These are phyloP conservation scores for Suillus decipiens DNA, from an alignment of 768 basidiomycete genomes.

Conservation along the genomic window DNA sequence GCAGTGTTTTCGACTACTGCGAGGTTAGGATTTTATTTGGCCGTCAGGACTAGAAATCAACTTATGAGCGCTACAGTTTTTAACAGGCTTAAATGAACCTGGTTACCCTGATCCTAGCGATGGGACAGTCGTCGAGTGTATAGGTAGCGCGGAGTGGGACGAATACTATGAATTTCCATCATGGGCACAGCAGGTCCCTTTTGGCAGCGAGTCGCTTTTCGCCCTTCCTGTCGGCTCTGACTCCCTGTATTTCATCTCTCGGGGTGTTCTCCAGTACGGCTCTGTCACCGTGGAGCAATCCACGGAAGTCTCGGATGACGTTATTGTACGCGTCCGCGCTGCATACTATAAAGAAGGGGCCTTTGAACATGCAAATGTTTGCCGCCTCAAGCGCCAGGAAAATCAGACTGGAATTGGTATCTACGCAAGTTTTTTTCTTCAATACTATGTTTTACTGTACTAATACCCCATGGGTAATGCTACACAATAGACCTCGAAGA, in stretches of 20 bases:
- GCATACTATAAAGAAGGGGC: conserved; percentile 26
- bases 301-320: conserved; percentile 6
- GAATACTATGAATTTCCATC: conserved; percentile 11
- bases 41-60: neutral
- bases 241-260: conserved; percentile 35
- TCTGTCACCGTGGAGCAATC: conserved; percentile 22
- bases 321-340: conserved; percentile 32
- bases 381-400: conserved; percentile 28
- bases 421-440: conserved; percentile 31
- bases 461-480: neutral
- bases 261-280: conserved; percentile 31
- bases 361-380: conserved; percentile 33
- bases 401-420: conserved; percentile 38
- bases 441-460: neutral
- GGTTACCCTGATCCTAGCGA: conserved; percentile 16
- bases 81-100: neutral
- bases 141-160: conserved; percentile 20
- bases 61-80: conserved; percentile 15
- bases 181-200: conserved; percentile 21
- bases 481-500: conserved; percentile 19
- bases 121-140: conserved; percentile 19
- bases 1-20: neutral
- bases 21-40: conserved; percentile 4
- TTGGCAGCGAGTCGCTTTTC: conserved; percentile 27
- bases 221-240: conserved; percentile 32